These are phyloP conservation scores for Lactarius hengduanensis DNA, from an alignment of 768 basidiomycete species.

Conservation along the genomic window DNA sequence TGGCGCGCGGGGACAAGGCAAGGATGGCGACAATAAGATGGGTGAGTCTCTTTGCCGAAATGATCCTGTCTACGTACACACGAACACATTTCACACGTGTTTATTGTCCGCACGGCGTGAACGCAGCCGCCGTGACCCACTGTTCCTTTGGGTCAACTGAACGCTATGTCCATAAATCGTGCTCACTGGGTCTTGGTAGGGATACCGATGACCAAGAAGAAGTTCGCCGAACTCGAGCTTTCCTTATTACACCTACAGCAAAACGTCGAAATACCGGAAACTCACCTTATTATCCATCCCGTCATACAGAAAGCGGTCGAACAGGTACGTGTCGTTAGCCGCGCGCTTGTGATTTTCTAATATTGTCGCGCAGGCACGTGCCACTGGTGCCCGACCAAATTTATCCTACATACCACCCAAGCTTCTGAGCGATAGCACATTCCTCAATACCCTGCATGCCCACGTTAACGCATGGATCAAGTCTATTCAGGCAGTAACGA, in stretches of 20 bases:
- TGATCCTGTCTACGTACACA: neutral
- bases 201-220: constrained; percentile 98
- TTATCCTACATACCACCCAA: constrained; percentile 72
- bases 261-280: constrained; percentile 98
- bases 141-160: neutral
- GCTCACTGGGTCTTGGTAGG: constrained; percentile 39
- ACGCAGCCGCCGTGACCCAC: neutral
- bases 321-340: constrained; percentile 35
- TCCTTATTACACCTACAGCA: constrained; percentile 94
- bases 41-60: constrained; percentile 41
- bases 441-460: constrained; percentile 89
- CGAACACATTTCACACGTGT: neutral
- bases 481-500: constrained; percentile 94
- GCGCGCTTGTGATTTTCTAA: neutral
- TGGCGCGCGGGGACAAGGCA: constrained; percentile 71
- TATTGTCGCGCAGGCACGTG: constrained; percentile 40
- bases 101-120: neutral
- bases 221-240: constrained; percentile 96
- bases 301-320: constrained; percentile 86
- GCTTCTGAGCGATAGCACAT: constrained; percentile 80
- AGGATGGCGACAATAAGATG: constrained; percentile 81
- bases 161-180: neutral
- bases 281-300: constrained; percentile 89
- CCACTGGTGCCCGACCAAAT: constrained; percentile 59
- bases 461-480: constrained; percentile 99